Evolutionary conservation across 1,139 yeast species (phyloP).

Genomic region (Saccharomyces hybrid): DNA sequence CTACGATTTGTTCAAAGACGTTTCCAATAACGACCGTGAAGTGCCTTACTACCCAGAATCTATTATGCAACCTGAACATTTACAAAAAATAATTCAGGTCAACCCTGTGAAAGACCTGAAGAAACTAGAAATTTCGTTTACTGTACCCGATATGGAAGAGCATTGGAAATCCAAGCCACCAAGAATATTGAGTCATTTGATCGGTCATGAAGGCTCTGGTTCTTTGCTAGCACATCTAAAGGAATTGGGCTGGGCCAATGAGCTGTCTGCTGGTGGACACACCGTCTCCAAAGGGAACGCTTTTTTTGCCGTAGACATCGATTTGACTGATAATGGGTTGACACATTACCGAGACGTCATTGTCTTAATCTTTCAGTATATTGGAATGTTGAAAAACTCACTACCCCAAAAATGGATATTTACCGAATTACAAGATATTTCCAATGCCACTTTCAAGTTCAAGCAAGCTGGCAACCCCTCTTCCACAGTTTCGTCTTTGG

Average conservation of each 20-base stretch:
- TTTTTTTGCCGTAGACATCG: slow-evolving; percentile 59
- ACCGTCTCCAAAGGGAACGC: slow-evolving; percentile 65
- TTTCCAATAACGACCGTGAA: slow-evolving; percentile 44
- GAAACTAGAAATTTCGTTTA: slow-evolving; percentile 58
- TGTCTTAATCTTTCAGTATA: slow-evolving; percentile 58
- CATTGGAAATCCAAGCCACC: slow-evolving; percentile 65
- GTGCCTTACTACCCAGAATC: slow-evolving; percentile 43
- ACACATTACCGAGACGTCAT: slow-evolving; percentile 55
- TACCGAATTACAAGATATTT: slow-evolving; percentile 42
- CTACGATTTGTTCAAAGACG: slow-evolving; percentile 53
- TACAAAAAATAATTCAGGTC: slow-evolving; percentile 52
- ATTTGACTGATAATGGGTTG: slow-evolving; percentile 69
- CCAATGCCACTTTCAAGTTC: slow-evolving; percentile 51
- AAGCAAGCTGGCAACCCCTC: slow-evolving; percentile 61
- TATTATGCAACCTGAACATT: slow-evolving; percentile 38
- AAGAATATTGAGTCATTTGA: slow-evolving; percentile 64
- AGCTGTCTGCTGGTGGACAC: slow-evolving; percentile 66
- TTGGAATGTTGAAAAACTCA: slow-evolving; percentile 46
- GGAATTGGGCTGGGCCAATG: slow-evolving; percentile 78
- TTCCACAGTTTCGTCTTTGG: slow-evolving; percentile 46
- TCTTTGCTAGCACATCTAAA: slow-evolving; percentile 67
- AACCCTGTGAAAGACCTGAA: slow-evolving; percentile 79
- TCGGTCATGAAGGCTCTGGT: slow-evolving; percentile 91
- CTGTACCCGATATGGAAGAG: slow-evolving; percentile 64
- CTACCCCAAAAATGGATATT: slow-evolving; percentile 57